A percentile compares a stretch with the other conserved stretches of the same genome.
Evolutionary conservation across 129 eudicot genomes (phyloP).

Genomic region (Chrysanthemum seticuspe): DNA sequence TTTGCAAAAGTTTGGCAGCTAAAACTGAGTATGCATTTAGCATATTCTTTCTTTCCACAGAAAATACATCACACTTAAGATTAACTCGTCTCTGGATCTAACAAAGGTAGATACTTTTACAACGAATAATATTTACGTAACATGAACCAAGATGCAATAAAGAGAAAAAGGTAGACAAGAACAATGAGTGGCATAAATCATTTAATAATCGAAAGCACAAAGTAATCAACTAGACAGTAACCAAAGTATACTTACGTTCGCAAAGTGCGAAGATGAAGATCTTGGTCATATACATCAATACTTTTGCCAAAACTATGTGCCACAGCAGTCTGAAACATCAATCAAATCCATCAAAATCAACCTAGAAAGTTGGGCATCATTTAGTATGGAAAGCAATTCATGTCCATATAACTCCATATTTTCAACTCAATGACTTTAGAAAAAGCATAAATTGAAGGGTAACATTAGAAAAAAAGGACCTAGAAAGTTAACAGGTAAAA

Average conservation of each 20-base stretch:
- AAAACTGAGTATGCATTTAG: too few species aligned
- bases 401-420: neutral
- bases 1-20: too few species aligned
- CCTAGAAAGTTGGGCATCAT: neutral
- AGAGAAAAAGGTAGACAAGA: constrained; percentile 13
- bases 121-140: neutral
- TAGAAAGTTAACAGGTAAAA: constrained; percentile 3
- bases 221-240: neutral
- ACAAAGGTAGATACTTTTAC: neutral
- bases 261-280: constrained; percentile 74
- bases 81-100: constrained; percentile 1
- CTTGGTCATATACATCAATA: constrained; percentile 77
- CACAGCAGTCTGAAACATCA: constrained; percentile 69
- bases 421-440: neutral
- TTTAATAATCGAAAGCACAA: constrained; percentile 4
- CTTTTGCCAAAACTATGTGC: constrained; percentile 77
- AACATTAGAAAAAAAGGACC: neutral
- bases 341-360: neutral
- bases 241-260: constrained; percentile 59
- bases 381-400: neutral
- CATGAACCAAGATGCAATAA: neutral
- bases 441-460: neutral
- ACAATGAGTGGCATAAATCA: constrained; percentile 1
- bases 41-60: too few species aligned
- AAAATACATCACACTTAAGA: neutral